Conservation (phyloP, 768 basidiomycete genomes). For the Gautieria morchelliformis region DNA sequence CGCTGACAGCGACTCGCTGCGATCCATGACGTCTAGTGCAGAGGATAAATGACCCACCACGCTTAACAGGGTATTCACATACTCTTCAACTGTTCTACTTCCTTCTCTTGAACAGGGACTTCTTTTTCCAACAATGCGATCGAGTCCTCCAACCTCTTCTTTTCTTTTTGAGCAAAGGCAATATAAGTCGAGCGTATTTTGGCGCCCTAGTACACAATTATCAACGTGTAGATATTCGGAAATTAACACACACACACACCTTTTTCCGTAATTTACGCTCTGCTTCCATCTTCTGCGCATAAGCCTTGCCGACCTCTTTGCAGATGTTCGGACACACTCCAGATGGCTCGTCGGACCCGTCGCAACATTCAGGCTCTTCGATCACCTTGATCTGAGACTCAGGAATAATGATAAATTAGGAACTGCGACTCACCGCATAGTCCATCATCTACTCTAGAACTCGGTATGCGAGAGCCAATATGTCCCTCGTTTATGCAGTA, state of each 20-base stretch:
- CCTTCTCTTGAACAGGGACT: slow-evolving; percentile 53
- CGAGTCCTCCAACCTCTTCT: slow-evolving; percentile 65
- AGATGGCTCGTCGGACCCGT: slow-evolving; percentile 84
- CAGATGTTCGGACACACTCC: slow-evolving; percentile 78
- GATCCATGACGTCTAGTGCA: slow-evolving; percentile 60
- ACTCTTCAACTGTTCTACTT: slow-evolving; percentile 71
- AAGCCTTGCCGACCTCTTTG: slow-evolving; percentile 58
- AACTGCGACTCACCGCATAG: slow-evolving; percentile 63
- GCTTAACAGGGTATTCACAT: background rate
- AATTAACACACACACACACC: slow-evolving; percentile 34
- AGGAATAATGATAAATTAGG: background rate
- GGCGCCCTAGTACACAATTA: slow-evolving; percentile 47
- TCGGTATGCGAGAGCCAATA: slow-evolving; percentile 66
- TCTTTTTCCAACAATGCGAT: slow-evolving; percentile 45
- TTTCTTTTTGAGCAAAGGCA: slow-evolving; percentile 80
- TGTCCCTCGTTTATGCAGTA: slow-evolving; percentile 87
- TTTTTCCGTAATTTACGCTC: slow-evolving; percentile 73
- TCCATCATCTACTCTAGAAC: slow-evolving; percentile 84
- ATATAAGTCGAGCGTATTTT: slow-evolving; percentile 90
- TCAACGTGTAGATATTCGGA: background rate
- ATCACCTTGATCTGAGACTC: slow-evolving; percentile 11
- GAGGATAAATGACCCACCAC: background rate
- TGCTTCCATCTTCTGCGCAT: slow-evolving; percentile 60
- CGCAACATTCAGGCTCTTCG: slow-evolving; percentile 85
- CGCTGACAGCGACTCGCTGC: slow-evolving; percentile 67